phyloP scores from a whole-genome alignment of 441 rosid species.

The Gossypium schwendimanii region DNA sequence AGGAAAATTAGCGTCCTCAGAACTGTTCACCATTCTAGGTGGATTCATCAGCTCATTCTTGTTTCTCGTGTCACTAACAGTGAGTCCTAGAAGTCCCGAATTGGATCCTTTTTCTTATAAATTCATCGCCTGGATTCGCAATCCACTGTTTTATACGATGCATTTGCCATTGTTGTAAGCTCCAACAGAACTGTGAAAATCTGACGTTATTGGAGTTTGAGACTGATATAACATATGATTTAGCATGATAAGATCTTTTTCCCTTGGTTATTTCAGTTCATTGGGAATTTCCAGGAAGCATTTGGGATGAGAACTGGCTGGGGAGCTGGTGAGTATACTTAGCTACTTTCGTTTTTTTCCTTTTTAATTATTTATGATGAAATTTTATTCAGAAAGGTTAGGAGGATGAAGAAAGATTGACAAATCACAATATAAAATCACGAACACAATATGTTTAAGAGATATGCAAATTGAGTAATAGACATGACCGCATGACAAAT shows the following conservation, averaged over 20 bases:
- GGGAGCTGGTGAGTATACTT: conserved; percentile 59
- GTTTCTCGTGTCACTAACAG: conserved; percentile 59
- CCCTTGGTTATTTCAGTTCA: conserved; percentile 43
- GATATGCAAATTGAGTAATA: too few relatives aligned
- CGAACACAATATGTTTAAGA: too few relatives aligned
- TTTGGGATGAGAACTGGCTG: conserved; percentile 68
- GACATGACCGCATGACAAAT: too few relatives aligned
- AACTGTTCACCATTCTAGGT: conserved; percentile 68
- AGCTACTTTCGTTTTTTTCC: not conserved
- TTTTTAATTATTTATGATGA: not conserved
- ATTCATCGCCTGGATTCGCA: not conserved
- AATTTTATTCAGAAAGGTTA: not conserved
- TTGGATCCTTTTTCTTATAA: not conserved
- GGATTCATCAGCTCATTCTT: conserved; percentile 77
- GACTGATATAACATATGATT: not conserved
- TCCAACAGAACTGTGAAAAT: not conserved
- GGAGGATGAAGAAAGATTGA: too few relatives aligned
- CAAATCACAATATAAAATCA: too few relatives aligned
- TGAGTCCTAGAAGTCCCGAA: conserved; percentile 24
- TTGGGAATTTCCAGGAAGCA: conserved; percentile 82
- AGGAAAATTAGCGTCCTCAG: conserved; percentile 63
- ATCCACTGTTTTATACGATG: not conserved
- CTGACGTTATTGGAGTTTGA: not conserved
- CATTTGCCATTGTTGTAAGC: not conserved
- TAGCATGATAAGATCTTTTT: not conserved